Percentiles rank a stretch among this genome's conserved stretches.
phyloP scores from a whole-genome alignment of 148 eudicot genomes.

The Amaranthus palmeri region DNA sequence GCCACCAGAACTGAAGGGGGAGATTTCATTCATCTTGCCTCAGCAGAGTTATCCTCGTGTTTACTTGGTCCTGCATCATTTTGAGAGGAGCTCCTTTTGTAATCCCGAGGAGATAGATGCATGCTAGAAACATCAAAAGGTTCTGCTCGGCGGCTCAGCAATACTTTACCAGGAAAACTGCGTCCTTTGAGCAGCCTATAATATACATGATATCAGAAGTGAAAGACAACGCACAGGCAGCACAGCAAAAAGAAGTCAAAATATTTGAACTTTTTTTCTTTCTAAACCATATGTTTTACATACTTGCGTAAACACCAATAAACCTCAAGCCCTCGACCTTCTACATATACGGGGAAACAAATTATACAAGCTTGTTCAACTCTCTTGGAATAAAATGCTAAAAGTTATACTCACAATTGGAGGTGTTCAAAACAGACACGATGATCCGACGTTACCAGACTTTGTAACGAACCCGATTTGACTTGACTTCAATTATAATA shows the following conservation, averaged over 20 bases:
- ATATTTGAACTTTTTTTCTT: not conserved
- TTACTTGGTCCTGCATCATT: slow-evolving; percentile 55
- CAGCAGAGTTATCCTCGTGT: slow-evolving; percentile 37
- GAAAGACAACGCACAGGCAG: not conserved
- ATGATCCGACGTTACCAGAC: too few relatives aligned
- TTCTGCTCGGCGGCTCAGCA: slow-evolving; percentile 70
- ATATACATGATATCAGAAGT: slow-evolving; percentile 11
- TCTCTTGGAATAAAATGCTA: not conserved
- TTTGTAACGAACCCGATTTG: too few relatives aligned
- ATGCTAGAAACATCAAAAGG: slow-evolving; percentile 50
- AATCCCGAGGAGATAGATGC: slow-evolving; percentile 47
- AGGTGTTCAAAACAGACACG: too few relatives aligned
- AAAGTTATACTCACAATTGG: too few relatives aligned
- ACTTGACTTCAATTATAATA: not conserved
- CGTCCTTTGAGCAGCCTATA: slow-evolving; percentile 89
- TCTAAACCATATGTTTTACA: not conserved
- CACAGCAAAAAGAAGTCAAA: not conserved
- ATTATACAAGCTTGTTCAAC: not conserved
- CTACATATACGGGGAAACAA: not conserved
- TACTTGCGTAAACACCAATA: not conserved
- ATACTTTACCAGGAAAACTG: slow-evolving; percentile 92
- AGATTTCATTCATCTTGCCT: slow-evolving; percentile 41
- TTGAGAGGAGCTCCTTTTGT: slow-evolving; percentile 52
- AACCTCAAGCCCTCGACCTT: not conserved
- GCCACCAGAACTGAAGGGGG: not conserved